Percentiles rank a stretch among this genome's conserved stretches.
These are phyloP conservation scores for Tetrapisispora nanseiensis DNA, from an alignment of 805 yeast genomes.

Conservation along the genomic window DNA sequence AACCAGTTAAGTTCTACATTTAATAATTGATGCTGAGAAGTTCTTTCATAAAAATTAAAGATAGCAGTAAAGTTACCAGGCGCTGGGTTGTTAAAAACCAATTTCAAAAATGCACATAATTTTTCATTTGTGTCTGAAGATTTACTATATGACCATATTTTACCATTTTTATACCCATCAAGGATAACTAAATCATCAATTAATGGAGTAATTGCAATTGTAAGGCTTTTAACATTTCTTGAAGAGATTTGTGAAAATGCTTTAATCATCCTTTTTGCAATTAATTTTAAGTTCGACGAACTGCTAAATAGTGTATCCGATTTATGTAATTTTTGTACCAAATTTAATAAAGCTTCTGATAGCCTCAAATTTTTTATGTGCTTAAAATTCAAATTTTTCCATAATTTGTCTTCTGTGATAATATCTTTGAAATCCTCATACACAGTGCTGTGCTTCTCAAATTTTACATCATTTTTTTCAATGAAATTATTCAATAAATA, in stretches of 20 bases:
- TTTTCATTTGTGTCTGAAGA: constrained; percentile 31
- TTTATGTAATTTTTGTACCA: constrained; percentile 29
- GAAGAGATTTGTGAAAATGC: constrained; percentile 26
- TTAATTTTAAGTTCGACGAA: constrained; percentile 26
- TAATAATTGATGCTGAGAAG: constrained; percentile 9
- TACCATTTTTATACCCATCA: constrained; percentile 36
- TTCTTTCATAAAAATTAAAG: constrained; percentile 12
- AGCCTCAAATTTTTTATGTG: constrained; percentile 33
- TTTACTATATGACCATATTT: constrained; percentile 48
- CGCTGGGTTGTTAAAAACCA: constrained; percentile 47
- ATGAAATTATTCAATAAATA: constrained; percentile 35
- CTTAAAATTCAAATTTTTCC: constrained; percentile 34
- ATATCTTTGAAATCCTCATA: constrained; percentile 25
- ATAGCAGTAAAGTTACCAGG: constrained; percentile 38
- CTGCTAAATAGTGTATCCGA: constrained; percentile 11
- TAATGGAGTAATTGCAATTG: constrained; percentile 39
- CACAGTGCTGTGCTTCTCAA: constrained; percentile 3
- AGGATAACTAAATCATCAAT: constrained; percentile 38
- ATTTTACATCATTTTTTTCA: constrained; percentile 10
- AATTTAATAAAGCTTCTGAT: constrained; percentile 33
- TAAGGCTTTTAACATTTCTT: constrained; percentile 34
- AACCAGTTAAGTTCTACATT: constrained; percentile 19
- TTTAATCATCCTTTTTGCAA: constrained; percentile 28
- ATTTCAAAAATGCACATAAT: constrained; percentile 36
- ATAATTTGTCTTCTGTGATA: constrained; percentile 35